These are phyloP conservation scores for Hypoxylon cercidicola DNA, from an alignment of 495 filamentous ascomycete species.

Conservation along the genomic window DNA sequence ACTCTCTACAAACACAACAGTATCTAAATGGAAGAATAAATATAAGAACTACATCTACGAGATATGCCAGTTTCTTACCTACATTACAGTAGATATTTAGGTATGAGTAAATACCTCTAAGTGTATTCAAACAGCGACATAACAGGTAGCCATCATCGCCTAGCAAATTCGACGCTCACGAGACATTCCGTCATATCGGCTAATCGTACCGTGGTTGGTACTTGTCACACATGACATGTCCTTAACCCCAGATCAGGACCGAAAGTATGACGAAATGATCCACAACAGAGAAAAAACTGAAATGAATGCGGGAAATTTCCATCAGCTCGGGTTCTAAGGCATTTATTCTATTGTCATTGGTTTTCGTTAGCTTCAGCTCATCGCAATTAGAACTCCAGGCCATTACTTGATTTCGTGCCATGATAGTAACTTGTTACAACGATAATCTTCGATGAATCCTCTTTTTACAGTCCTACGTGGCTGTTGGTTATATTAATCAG, in stretches of 20 bases:
- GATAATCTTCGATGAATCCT: neutral
- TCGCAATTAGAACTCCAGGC: constrained; percentile 30
- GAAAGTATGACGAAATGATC: constrained; percentile 40
- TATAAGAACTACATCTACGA: no score
- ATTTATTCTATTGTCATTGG: constrained; percentile 28
- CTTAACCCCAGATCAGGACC: neutral
- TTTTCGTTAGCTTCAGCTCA: constrained; percentile 16
- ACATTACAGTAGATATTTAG: no score
- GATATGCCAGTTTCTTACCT: no score
- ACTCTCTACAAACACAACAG: no score
- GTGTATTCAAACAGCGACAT: neutral
- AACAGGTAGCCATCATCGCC: no score
- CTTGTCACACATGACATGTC: neutral
- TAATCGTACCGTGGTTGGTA: constrained; percentile 10
- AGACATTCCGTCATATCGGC: constrained; percentile 25
- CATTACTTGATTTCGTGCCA: neutral
- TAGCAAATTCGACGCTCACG: constrained; percentile 10
- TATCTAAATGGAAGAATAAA: no score
- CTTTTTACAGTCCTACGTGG: neutral
- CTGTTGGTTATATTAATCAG: no score
- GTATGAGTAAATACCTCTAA: no score
- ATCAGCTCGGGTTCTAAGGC: neutral
- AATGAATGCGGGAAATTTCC: constrained; percentile 17
- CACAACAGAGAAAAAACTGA: constrained; percentile 5
- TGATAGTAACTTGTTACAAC: neutral